A percentile compares a stretch with the other conserved stretches of the same genome.
Evolutionary conservation across 495 filamentous ascomycete genomes (phyloP).

Genomic region (Aspergillus coremiiformis): DNA sequence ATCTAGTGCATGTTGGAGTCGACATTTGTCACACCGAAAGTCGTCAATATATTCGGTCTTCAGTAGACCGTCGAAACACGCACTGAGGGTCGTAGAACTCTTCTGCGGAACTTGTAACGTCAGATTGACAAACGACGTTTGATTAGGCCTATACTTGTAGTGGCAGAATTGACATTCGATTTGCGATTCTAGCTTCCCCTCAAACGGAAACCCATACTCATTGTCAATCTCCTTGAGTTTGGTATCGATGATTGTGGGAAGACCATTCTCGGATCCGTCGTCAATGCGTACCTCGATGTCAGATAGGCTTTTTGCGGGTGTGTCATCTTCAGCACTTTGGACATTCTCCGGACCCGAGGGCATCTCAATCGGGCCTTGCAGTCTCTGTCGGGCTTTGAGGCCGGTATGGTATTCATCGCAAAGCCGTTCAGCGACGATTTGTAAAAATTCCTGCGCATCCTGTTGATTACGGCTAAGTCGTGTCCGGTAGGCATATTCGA

Average conservation of each 20-base stretch:
- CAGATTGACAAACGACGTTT: slow-evolving; percentile 82
- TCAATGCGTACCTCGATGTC: slow-evolving; percentile 39
- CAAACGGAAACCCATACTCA: slow-evolving; percentile 77
- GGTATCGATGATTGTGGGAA: slow-evolving; percentile 38
- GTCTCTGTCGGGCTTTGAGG: slow-evolving; percentile 53
- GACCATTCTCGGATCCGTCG: slow-evolving; percentile 31
- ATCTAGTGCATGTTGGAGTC: slow-evolving; percentile 68
- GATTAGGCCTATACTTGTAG: slow-evolving; percentile 76
- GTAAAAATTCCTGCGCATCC: slow-evolving; percentile 97
- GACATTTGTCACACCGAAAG: slow-evolving; percentile 89
- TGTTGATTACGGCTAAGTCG: slow-evolving; percentile 91
- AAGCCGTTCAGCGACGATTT: slow-evolving; percentile 84
- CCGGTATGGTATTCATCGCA: slow-evolving; percentile 91
- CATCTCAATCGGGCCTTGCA: slow-evolving; percentile 14
- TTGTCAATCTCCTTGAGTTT: slow-evolving; percentile 40
- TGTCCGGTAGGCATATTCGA: slow-evolving; percentile 82
- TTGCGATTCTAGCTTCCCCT: slow-evolving; percentile 81
- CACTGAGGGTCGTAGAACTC: slow-evolving; percentile 54
- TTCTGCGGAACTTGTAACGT: slow-evolving; percentile 86
- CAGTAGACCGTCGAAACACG: slow-evolving; percentile 87
- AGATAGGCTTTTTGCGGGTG: slow-evolving; percentile 16
- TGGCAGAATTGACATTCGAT: slow-evolving; percentile 86
- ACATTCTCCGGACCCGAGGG: slow-evolving; percentile 13
- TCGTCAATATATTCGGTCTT: slow-evolving; percentile 96
- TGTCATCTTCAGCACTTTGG: slow-evolving; percentile 11